These are phyloP conservation scores for Articulospora tetracladia DNA, from an alignment of 495 filamentous ascomycete species.

Conservation along the genomic window DNA sequence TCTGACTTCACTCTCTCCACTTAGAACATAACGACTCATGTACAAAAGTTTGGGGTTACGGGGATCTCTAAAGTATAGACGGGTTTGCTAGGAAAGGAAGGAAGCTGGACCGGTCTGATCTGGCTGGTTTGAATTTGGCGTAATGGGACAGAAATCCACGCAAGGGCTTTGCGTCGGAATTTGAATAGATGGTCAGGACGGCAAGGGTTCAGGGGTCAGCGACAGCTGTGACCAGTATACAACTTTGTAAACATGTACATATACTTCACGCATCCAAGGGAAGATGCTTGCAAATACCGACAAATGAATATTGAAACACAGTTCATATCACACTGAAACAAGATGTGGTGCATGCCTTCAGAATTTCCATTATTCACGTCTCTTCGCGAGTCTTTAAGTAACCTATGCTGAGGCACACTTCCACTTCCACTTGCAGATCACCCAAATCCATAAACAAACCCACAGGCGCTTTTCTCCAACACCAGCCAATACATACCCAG, in stretches of 20 bases:
- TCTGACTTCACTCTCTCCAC: background rate
- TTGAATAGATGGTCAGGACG: background rate
- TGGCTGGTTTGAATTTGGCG: background rate
- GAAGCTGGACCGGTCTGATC: background rate
- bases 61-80: constrained; percentile 14
- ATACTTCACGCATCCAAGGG: background rate
- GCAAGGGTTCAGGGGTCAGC: background rate
- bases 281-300: no score
- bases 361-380: no score
- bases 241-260: background rate
- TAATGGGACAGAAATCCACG: background rate
- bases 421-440: background rate
- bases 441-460: background rate
- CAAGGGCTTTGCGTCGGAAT: background rate
- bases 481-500: background rate
- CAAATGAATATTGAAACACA: no score
- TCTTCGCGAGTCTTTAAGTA: no score
- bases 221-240: background rate
- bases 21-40: background rate
- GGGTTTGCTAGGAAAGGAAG: background rate
- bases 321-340: background rate
- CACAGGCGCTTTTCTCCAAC: no score
- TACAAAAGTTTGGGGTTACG: constrained; percentile 7
- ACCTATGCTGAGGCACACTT: no score
- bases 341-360: no score